phyloP scores from a whole-genome alignment of 179 eudicot species.

The Vitellaria paradoxa region DNA sequence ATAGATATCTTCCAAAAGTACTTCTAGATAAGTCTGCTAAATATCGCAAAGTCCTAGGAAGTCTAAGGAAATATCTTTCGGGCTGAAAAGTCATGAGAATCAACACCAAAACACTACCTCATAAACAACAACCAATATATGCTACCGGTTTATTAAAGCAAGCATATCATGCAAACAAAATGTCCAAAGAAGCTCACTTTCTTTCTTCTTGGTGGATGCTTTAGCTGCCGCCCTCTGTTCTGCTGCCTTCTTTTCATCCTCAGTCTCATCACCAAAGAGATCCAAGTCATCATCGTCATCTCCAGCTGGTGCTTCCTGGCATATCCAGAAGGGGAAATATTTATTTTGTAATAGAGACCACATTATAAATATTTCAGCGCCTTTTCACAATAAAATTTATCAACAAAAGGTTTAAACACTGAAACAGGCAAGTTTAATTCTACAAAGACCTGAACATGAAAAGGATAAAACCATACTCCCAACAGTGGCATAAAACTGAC shows the following conservation, averaged over 20 bases:
- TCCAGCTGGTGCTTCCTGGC: slow-evolving; percentile 56
- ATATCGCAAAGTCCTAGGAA: no score
- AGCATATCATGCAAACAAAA: neutral
- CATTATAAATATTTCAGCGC: neutral
- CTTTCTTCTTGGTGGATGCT: slow-evolving; percentile 70
- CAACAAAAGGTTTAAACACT: neutral
- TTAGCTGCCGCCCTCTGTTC: slow-evolving; percentile 80
- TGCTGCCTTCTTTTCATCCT: slow-evolving; percentile 95
- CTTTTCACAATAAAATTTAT: neutral
- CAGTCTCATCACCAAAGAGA: slow-evolving; percentile 98
- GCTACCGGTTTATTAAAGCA: neutral
- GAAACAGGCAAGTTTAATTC: neutral
- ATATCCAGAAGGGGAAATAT: neutral
- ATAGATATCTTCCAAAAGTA: no score
- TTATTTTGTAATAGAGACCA: slow-evolving; percentile 1
- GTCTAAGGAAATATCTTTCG: no score
- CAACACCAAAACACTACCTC: no score
- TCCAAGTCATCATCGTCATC: slow-evolving; percentile 90
- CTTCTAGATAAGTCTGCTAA: no score
- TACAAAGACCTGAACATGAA: neutral
- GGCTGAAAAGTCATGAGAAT: no score
- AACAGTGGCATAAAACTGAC: no score
- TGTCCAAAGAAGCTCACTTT: neutral
- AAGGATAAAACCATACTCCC: no score
- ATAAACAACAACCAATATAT: neutral